Percentiles rank a stretch among this genome's conserved stretches.
Evolutionary conservation across 1,284 basidiomycete genomes (phyloP).

Genomic region (Trametes versicolor): DNA sequence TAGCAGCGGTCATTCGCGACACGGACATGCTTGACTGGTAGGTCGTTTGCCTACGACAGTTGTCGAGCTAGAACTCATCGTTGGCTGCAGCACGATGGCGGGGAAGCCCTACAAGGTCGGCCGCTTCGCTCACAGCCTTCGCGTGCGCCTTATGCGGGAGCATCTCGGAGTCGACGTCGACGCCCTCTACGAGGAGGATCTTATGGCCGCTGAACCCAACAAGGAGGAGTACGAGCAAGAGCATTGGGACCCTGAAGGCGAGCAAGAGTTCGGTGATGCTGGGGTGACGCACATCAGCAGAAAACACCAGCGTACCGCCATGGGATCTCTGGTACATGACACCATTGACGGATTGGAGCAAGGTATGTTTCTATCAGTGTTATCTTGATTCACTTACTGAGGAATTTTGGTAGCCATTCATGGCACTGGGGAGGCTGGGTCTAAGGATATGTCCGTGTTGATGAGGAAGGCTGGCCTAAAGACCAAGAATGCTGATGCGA

Average conservation of each 20-base stretch:
- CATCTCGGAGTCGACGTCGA: slow-evolving; percentile 97
- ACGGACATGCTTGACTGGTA: slow-evolving; percentile 96
- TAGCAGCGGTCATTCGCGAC: slow-evolving; percentile 93
- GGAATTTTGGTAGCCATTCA: slow-evolving; percentile 50
- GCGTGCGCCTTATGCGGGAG: slow-evolving; percentile 95
- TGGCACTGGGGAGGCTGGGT: slow-evolving; percentile 51
- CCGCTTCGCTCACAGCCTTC: slow-evolving; percentile 94
- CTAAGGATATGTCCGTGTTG: slow-evolving; percentile 48
- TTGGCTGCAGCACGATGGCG: slow-evolving; percentile 82
- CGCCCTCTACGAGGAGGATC: slow-evolving; percentile 81
- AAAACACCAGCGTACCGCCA: slow-evolving; percentile 48
- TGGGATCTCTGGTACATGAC: slow-evolving; percentile 49
- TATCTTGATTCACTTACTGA: neutral
- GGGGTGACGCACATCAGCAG: slow-evolving; percentile 48
- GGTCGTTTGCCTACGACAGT: slow-evolving; percentile 35
- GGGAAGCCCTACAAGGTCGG: slow-evolving; percentile 96
- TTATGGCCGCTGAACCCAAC: slow-evolving; percentile 67
- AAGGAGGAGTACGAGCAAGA: slow-evolving; percentile 64
- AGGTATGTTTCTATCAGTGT: slow-evolving; percentile 50
- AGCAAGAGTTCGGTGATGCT: slow-evolving; percentile 66
- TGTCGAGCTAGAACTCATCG: slow-evolving; percentile 13
- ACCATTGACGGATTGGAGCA: slow-evolving; percentile 54
- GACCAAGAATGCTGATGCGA: slow-evolving; percentile 47
- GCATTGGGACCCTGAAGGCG: slow-evolving; percentile 83
- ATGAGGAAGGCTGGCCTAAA: slow-evolving; percentile 57